These are phyloP conservation scores for Oryza rufipogon DNA, from an alignment of 176 grass and related monocot species.

Conservation along the genomic window DNA sequence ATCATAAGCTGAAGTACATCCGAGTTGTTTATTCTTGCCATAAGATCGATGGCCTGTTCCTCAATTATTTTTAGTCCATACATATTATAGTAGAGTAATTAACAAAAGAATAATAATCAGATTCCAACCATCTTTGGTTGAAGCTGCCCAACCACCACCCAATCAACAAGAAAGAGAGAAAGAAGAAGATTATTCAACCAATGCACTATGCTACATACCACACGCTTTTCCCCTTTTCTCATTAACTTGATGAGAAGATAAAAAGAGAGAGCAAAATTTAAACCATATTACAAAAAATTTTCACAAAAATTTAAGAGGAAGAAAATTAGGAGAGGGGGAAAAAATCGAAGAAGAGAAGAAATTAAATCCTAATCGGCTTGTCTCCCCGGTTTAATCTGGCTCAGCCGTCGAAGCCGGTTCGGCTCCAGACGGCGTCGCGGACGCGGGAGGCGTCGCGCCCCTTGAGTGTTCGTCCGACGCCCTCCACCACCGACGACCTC, in stretches of 20 bases:
- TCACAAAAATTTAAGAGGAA: neutral
- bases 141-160: slow-evolving; percentile 34
- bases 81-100: neutral
- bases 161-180: slow-evolving; percentile 11
- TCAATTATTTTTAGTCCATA: neutral
- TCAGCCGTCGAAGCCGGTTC: slow-evolving; percentile 75
- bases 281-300: slow-evolving; percentile 27
- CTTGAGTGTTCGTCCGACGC: slow-evolving; percentile 85
- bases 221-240: neutral
- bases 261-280: neutral
- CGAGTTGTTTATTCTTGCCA: neutral
- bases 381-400: neutral
- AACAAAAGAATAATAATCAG: slow-evolving; percentile 18
- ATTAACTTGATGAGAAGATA: neutral
- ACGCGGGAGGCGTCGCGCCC: slow-evolving; percentile 88
- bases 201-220: slow-evolving; percentile 32
- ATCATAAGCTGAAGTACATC: neutral
- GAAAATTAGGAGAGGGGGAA: neutral
- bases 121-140: slow-evolving; percentile 45
- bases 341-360: slow-evolving; percentile 2
- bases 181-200: slow-evolving; percentile 28
- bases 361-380: slow-evolving; percentile 3
- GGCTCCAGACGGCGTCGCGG: slow-evolving; percentile 93
- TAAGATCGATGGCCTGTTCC: neutral
- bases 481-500: slow-evolving; percentile 81